Conservation (phyloP, 129 eudicot species). For the Gnaphalium uliginosum region DNA sequence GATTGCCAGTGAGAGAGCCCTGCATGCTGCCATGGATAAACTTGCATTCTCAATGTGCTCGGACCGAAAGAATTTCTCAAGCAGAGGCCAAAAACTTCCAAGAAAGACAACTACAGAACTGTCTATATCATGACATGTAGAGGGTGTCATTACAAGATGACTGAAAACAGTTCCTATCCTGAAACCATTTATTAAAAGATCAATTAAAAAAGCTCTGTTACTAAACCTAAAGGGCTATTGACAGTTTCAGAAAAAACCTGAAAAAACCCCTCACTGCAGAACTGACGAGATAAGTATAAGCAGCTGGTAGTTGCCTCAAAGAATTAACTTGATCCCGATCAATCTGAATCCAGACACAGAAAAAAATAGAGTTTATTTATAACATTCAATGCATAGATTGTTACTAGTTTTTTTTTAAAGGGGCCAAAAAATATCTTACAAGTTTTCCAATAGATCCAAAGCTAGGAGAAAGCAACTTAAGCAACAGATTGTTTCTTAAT, state of each 20-base stretch:
- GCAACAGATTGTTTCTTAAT: constrained; percentile 66
- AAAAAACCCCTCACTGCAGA: constrained; percentile 72
- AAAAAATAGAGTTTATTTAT: neutral
- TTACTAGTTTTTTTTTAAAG: neutral
- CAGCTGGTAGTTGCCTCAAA: constrained; percentile 64
- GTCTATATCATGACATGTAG: constrained; percentile 53
- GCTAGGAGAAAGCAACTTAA: constrained; percentile 73
- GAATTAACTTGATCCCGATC: constrained; percentile 49
- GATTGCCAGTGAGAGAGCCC: constrained; percentile 87
- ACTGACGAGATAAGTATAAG: constrained; percentile 49
- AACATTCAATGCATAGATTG: neutral
- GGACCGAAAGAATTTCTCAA: constrained; percentile 70
- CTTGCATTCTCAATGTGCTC: constrained; percentile 66
- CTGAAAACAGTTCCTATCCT: constrained; percentile 80
- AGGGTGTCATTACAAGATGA: constrained; percentile 52
- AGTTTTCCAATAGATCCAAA: constrained; percentile 70
- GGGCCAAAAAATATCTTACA: constrained; percentile 48
- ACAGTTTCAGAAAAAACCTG: constrained; percentile 51
- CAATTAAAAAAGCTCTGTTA: constrained; percentile 11
- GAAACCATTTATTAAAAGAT: constrained; percentile 29
- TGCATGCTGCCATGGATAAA: constrained; percentile 86
- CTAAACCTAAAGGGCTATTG: neutral
- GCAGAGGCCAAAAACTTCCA: constrained; percentile 82
- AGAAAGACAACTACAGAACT: constrained; percentile 51
- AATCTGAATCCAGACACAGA: constrained; percentile 43